Base-by-base conservation (phyloP, 2,329 filamentous ascomycete species). In the Beauveria varroae region DNA sequence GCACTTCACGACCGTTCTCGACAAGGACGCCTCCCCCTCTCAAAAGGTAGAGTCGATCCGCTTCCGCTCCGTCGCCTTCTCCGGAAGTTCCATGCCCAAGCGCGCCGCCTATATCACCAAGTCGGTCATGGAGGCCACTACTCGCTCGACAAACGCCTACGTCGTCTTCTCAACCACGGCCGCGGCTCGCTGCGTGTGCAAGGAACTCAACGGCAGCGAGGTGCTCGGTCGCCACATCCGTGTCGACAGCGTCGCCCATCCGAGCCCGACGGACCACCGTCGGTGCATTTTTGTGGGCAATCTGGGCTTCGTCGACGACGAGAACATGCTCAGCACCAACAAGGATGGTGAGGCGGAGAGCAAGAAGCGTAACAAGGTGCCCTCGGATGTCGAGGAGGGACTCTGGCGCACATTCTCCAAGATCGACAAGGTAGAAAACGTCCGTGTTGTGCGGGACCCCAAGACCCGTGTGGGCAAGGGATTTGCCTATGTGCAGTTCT, bases 201-300 rank as follows among this genome's bases (percentile, higher is more conserved):
- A 85, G 65, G 83, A 84, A 44, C 83, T 99, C 46, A 99, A 99
- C 68, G 95, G 93, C 54, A 90, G 85, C 1, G 79, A 91, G 18
- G 82, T 98, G 3, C 84, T 99, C 18, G 89, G 90, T 67, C 88
- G 95, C 37, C 95, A 99, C 74, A 77, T 99, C 61, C 87, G 93
- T 47, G 93, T 93, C 26, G 95, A 99, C 76, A 91, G 87, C 66
- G 87, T 99, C 40, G 91, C 93, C 0, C 92, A 97, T 74, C 95
- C 95, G 0, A 82, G 89, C 16, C 84, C 87, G 46, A 85, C 87
- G 20, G 93, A 96, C 71, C 87, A 96, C 73, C 87, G 89, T 63
- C 89, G 93, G 60, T 99, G 95, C 73, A 87, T 99, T 18, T 99
- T 99, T 70, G 90, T 99, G 28, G 95, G 95, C 52, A 99, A 99